Evolutionary conservation across 176 grass and related monocot genomes (phyloP).

Genomic region (Juncus inflexus): DNA sequence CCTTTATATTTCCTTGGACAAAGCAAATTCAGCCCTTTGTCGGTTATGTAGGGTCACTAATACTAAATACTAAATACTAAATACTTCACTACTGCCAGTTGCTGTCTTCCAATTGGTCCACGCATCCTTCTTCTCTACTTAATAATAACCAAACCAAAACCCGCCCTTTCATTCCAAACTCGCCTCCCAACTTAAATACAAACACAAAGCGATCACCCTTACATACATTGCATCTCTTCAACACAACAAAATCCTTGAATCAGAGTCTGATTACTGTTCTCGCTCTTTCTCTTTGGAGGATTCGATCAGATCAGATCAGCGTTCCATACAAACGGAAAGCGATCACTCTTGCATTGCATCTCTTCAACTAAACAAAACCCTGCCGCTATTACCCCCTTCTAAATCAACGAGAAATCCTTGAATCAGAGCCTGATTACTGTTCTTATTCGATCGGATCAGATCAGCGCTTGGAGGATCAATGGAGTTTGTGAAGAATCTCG

Average conservation of each 20-base stretch:
- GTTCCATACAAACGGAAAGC: slow-evolving; percentile 2
- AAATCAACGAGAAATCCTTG: not conserved
- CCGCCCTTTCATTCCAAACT: slow-evolving; percentile 26
- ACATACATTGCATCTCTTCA: not conserved
- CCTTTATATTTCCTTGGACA: not conserved
- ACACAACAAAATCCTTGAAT: not conserved
- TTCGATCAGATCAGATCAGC: not conserved
- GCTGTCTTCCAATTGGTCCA: slow-evolving; percentile 23
- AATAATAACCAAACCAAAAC: slow-evolving; percentile 15
- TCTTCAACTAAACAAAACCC: not conserved
- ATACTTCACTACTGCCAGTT: not conserved
- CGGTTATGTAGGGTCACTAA: not conserved
- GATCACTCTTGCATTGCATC: not conserved
- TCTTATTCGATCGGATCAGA: not conserved
- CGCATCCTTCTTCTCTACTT: not conserved
- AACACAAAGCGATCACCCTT: slow-evolving; percentile 1
- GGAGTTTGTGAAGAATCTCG: slow-evolving; percentile 26
- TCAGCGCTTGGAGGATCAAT: not conserved
- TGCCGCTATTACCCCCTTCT: no score
- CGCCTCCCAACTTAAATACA: slow-evolving; percentile 8
- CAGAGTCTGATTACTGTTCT: not conserved
- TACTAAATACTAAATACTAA: not conserved
- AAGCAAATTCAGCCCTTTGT: not conserved
- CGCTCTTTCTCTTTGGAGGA: no score
- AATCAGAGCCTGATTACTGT: not conserved